Base-by-base conservation (phyloP, 2,329 filamentous ascomycete species). In the Phialophora expanda region DNA sequence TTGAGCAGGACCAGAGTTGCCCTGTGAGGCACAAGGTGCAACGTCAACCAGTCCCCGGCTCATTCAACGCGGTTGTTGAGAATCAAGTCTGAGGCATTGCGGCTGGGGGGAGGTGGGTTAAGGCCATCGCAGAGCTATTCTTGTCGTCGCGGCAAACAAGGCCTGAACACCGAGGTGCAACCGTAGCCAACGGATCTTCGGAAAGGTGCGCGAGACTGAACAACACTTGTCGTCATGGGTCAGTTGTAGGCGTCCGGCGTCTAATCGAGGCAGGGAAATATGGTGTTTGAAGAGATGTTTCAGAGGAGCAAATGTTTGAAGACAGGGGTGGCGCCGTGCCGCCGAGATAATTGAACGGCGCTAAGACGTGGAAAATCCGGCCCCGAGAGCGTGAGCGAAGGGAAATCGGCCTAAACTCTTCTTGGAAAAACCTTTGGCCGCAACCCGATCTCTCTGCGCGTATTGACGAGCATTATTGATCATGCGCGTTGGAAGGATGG, bases 1-100 rank as follows among this genome's bases (percentile, higher is more conserved):
- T 57, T 46, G 62, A 41, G 38, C 57, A 30, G 24, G 24, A 30
- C 9, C 9, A 22, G n/a, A 53, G 26, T 24, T 11, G 50, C 56
- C 32, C 46, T 60, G 59, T 5, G 44, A 61, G 8, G 56, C 38
- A 11, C 58, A n/a, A 56, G 62, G n/a, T 8, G 50, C 54, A 59
- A 58, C 30, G n/a, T 65, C 34, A 41, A 41, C 63, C 66, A 68
- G 54, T 68, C 17, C 66, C 61, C 61, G 59, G 54, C 17, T 17
- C 14, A 32, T 28, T 44, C 5, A 34, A 28, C 26, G 50, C 26
- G 28, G 22, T 28, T 9, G 53, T 51, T 61, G 65, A 62, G 58
- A 55, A 62, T 9, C 7, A 32, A 3, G 59, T 53, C 17, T 54
- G 53, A 55, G 30, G 53, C 20, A 34, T 34, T 20, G 53, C 24